These are phyloP conservation scores for Mycena maculata DNA, from an alignment of 768 basidiomycete species.

Conservation along the genomic window DNA sequence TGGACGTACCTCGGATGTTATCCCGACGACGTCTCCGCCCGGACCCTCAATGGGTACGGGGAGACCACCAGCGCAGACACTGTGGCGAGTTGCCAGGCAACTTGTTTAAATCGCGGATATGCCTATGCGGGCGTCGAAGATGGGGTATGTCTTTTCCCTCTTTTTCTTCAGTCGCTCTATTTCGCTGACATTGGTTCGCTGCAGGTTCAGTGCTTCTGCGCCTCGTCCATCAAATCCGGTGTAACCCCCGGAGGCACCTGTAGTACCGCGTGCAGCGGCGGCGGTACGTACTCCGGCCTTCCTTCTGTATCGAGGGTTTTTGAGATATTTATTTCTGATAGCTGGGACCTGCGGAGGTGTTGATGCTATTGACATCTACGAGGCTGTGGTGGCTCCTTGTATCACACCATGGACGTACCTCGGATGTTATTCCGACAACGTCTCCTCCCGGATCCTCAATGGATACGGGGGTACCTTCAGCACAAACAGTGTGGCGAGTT, in stretches of 20 bases:
- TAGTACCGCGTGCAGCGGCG: neutral
- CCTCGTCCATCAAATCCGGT: neutral
- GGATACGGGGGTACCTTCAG: neutral
- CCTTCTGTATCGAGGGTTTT: neutral
- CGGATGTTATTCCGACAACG: slow-evolving; percentile 7
- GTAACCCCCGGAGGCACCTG: slow-evolving; percentile 3
- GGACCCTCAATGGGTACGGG: neutral
- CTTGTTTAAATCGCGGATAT: slow-evolving; percentile 9
- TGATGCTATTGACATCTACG: slow-evolving; percentile 13
- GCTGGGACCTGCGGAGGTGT: slow-evolving; percentile 5
- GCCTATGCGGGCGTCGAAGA: slow-evolving; percentile 6
- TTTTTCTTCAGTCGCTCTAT: neutral
- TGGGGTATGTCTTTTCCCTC: neutral
- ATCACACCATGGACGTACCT: slow-evolving; percentile 6
- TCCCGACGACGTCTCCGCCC: neutral
- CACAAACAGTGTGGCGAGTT: slow-evolving; percentile 4
- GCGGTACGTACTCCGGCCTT: slow-evolving; percentile 6
- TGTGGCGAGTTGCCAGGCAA: slow-evolving; percentile 1
- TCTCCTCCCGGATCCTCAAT: slow-evolving; percentile 5
- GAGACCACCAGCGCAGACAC: neutral
- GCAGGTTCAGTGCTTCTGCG: slow-evolving; percentile 16
- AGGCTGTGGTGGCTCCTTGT: slow-evolving; percentile 6
- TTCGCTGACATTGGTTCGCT: neutral
- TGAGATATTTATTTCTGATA: neutral
- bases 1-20: slow-evolving; percentile 17